Conservation (phyloP, 768 basidiomycete species). For the Phlebiopsis flavidoalba region DNA sequence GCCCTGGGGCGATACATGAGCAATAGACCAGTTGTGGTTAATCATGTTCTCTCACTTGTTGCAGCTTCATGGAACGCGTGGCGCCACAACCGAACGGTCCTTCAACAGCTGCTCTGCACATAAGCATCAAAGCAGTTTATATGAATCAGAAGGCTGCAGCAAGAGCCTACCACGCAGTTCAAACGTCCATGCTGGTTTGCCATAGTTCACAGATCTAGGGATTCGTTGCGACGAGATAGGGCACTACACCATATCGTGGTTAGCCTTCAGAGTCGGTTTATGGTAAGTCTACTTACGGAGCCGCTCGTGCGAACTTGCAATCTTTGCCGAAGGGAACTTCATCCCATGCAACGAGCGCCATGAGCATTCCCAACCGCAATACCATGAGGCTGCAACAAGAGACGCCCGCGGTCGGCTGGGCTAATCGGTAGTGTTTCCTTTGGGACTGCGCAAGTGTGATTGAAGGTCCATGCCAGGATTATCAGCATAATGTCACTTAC, state of each 20-base stretch:
- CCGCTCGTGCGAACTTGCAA: conserved; percentile 89
- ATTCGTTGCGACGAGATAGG: conserved; percentile 92
- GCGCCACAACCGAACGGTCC: conserved; percentile 92
- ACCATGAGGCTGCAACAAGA: conserved; percentile 64
- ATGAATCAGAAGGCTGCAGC: conserved; percentile 95
- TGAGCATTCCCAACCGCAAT: conserved; percentile 96
- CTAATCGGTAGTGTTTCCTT: conserved; percentile 32
- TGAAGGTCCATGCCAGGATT: neutral
- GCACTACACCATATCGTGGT: conserved; percentile 53
- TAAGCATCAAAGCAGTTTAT: conserved; percentile 83
- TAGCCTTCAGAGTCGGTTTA: neutral
- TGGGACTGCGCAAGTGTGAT: too few relatives aligned
- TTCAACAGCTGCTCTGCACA: conserved; percentile 72
- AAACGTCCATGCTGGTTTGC: conserved; percentile 95
- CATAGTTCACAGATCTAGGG: conserved; percentile 98
- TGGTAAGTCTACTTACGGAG: conserved; percentile 50
- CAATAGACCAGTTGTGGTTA: too few relatives aligned
- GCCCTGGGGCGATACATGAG: conserved; percentile 13
- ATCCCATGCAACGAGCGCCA: conserved; percentile 94
- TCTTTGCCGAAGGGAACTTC: conserved; percentile 95
- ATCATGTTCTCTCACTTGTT: conserved; percentile 55
- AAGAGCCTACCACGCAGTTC: conserved; percentile 91
- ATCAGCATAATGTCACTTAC: conserved; percentile 41
- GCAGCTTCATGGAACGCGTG: conserved; percentile 78
- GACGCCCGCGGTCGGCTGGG: conserved; percentile 85